phyloP scores from a whole-genome alignment of 495 filamentous ascomycete genomes.

The Xylaria intraflava region DNA sequence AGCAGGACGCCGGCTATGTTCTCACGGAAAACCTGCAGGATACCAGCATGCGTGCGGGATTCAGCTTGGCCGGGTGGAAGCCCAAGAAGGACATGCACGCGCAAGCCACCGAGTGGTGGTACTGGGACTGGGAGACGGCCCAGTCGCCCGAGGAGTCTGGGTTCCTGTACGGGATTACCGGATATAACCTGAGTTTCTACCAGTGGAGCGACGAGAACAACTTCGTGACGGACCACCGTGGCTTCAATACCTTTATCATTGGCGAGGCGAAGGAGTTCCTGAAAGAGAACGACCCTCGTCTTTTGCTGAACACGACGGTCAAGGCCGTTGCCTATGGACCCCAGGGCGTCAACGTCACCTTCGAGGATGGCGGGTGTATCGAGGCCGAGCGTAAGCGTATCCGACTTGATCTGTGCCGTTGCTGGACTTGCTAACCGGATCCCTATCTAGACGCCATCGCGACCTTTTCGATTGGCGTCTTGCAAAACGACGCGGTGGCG shows the following conservation, averaged over 20 bases:
- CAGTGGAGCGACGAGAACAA: slow-evolving; percentile 53
- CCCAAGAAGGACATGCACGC: slow-evolving; percentile 52
- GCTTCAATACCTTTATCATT: slow-evolving; percentile 58
- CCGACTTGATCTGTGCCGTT: slow-evolving; percentile 47
- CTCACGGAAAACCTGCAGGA: slow-evolving; percentile 58
- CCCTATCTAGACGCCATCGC: slow-evolving; percentile 30
- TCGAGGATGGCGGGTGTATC: slow-evolving; percentile 52
- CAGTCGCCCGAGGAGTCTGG: slow-evolving; percentile 38
- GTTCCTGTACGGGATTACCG: slow-evolving; percentile 24
- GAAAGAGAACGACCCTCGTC: slow-evolving; percentile 46
- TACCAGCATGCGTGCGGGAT: slow-evolving; percentile 51
- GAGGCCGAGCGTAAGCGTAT: slow-evolving; percentile 46
- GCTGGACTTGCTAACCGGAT: not conserved
- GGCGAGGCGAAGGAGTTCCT: slow-evolving; percentile 60
- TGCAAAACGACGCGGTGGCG: slow-evolving; percentile 55
- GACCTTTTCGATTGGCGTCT: slow-evolving; percentile 52
- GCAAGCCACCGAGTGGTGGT: slow-evolving; percentile 57
- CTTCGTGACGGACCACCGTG: slow-evolving; percentile 59
- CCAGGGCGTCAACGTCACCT: slow-evolving; percentile 51
- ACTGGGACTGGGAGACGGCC: slow-evolving; percentile 50
- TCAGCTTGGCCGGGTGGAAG: slow-evolving; percentile 59
- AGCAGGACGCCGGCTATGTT: slow-evolving; percentile 53
- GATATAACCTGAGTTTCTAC: slow-evolving; percentile 34
- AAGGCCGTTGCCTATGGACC: slow-evolving; percentile 51
- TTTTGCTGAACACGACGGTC: slow-evolving; percentile 55